These are phyloP conservation scores for Plasmodium vivax DNA, from an alignment of 169 alveolate genomes.

Conservation along the genomic window DNA sequence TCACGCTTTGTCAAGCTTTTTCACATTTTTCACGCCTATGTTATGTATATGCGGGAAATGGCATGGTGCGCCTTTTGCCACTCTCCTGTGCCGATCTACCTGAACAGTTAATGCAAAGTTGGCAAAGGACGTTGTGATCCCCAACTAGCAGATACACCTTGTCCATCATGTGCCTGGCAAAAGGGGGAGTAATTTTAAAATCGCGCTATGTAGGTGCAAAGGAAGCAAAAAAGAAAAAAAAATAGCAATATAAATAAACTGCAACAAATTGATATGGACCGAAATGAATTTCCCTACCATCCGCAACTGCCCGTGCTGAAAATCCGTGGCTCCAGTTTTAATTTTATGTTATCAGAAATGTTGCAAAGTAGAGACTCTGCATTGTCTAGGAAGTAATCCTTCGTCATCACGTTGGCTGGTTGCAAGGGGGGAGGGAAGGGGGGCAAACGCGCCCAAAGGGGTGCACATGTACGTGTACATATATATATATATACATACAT, in stretches of 20 bases:
- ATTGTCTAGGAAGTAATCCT: slow-evolving; percentile 74
- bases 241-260: neutral
- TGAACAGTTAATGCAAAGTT: slow-evolving; percentile 83
- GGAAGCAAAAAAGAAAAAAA: neutral
- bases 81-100: slow-evolving; percentile 58
- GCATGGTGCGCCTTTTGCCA: neutral
- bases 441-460: neutral
- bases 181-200: slow-evolving; percentile 10
- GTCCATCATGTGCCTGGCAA: slow-evolving; percentile 78
- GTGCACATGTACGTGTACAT: neutral
- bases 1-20: neutral
- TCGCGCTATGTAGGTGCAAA: neutral
- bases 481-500: neutral
- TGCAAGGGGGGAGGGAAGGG: neutral
- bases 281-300: slow-evolving; percentile 73
- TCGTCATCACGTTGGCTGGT: slow-evolving; percentile 81
- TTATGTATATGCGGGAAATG: neutral
- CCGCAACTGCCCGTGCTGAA: slow-evolving; percentile 85
- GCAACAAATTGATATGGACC: neutral
- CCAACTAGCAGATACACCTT: slow-evolving; percentile 76
- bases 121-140: slow-evolving; percentile 80
- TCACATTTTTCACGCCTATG: neutral
- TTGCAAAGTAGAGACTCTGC: slow-evolving; percentile 73
- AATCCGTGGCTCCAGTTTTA: slow-evolving; percentile 77
- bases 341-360: slow-evolving; percentile 56